Evolutionary conservation across 768 basidiomycete species (phyloP), one percentile per base, ranked within the genome.

Genomic region (Leucosporidium creatinivorum): DNA sequence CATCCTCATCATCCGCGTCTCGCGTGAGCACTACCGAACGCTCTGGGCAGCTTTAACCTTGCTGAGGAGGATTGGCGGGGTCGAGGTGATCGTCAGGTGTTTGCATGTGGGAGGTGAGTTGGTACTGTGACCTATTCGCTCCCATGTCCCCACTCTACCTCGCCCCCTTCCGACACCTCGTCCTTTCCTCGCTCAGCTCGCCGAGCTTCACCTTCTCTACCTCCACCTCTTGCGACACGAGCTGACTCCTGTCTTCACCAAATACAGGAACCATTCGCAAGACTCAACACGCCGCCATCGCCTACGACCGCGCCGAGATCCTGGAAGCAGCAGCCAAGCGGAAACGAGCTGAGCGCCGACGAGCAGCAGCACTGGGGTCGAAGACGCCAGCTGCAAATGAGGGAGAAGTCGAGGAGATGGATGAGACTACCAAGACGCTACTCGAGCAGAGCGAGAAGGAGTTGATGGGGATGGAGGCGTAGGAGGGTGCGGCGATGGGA

Each of bases 261-360:
- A 58, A 33, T 0, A 6, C 47, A 75, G 74, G 74, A 18, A 75
- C 74, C 21, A 75, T 75, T 23, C 68, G 74, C 12, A 75, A 75
- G 51, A 69, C 69, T 26, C 74, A 75, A 54, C 74, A 75, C 51
- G 62, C 67, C 21, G 73, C 73, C 6, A 73, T 75, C 60, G 26
- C 33, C 19, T 67, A 67, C 49, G 74, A 75, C 63, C 65, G 74
- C 33, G 39, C 61, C 19, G 39, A 69, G n/a, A 69, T 75, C 59
- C 65, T 75, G 19, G 54, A 25, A 13, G 36, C 57, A 17, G 61
- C 67, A 10, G 39, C 36, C 13, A 10, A 28, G 57, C 17, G 57
- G 36, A 36, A 25, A 26, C 17, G 60, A 7, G 6, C 19, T 25
- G 21, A 5, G 18, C 25, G 13, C 6, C 25, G 23, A 28, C 44